Conservation (phyloP, 1,139 yeast genomes). For the Pichia sp. region DNA sequence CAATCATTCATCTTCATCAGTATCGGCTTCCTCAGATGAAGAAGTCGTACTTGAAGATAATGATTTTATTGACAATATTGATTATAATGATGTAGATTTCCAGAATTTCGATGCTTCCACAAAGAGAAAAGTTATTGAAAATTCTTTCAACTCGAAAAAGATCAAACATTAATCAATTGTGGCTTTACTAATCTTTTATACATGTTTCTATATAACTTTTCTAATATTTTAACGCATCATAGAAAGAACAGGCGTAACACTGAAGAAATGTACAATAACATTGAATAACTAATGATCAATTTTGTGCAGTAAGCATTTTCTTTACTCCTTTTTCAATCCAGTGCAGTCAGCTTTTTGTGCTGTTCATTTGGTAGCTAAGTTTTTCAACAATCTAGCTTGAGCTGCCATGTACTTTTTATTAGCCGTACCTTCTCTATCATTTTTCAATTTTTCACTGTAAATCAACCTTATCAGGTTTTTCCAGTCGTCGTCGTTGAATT, state of each 20-base stretch:
- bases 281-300: no score
- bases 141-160: constrained; percentile 1
- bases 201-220: background rate
- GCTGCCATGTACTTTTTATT: constrained; percentile 11
- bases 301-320: no score
- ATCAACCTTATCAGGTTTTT: constrained; percentile 37
- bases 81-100: background rate
- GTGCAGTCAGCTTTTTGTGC: no score
- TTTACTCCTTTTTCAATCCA: background rate
- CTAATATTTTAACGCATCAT: background rate
- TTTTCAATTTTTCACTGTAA: constrained; percentile 35
- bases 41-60: background rate
- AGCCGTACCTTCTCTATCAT: constrained; percentile 9
- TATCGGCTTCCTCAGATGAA: constrained; percentile 1
- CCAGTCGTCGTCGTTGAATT: constrained; percentile 27
- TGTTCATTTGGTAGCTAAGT: constrained; percentile 2
- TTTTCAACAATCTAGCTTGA: constrained; percentile 8
- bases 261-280: no score
- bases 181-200: background rate
- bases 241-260: no score
- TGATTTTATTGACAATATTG: background rate
- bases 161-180: background rate
- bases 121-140: constrained; percentile 5
- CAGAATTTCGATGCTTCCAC: background rate
- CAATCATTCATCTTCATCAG: no score